Evolutionary conservation across 176 grass and related monocot genomes (phyloP), one percentile per base, ranked within the genome.

Genomic region (Juncus effusus): DNA sequence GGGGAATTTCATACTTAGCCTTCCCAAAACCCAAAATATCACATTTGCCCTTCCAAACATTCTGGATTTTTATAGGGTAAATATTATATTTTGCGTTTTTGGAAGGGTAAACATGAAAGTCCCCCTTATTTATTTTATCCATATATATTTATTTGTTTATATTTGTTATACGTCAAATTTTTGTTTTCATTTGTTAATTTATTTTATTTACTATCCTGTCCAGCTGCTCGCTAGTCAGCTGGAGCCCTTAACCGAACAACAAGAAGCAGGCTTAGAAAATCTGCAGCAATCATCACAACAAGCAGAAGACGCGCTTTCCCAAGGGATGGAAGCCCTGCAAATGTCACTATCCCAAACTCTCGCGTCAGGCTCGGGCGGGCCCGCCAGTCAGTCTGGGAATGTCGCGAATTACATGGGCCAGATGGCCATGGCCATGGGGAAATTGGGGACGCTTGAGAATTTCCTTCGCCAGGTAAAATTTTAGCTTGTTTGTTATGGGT

Each of bases 341-440:
- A 82, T 90, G 67, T 95, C 90, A 1, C 74, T 95, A 53, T 76
- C 90, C 65, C 86, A 95, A 76, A 95, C 90, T 42, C 69, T 95
- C 58, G 76, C 74, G 56, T 83, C 90, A 47, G 90, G 90, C 72
- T 86, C 86, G 10, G 58, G 78, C n/a, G 83, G 83, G 7, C 74
- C 83, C 60, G 77, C 74, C 64, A 82, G 82, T 54, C 69, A 82
- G 44, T 86, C 86, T 14, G 71, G 86, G 56, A 84, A 86, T 71
- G 90, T 95, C 60, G 86, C 90, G 65, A 95, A 84, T 78, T 95
- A 95, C 70, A 95, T 90, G 86, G 90, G 90, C 64, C 90, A 95
- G 54, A 90, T 95, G 90, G 90, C 90, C 13, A 95, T 95, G 90
- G 90, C 90, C 38, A 95, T 95, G 86, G 90, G 90, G 54, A 95